Percentiles rank a stretch among this genome's conserved stretches.
Conservation (phyloP, 1,284 basidiomycete species). For the Schizopora paradoxa region DNA sequence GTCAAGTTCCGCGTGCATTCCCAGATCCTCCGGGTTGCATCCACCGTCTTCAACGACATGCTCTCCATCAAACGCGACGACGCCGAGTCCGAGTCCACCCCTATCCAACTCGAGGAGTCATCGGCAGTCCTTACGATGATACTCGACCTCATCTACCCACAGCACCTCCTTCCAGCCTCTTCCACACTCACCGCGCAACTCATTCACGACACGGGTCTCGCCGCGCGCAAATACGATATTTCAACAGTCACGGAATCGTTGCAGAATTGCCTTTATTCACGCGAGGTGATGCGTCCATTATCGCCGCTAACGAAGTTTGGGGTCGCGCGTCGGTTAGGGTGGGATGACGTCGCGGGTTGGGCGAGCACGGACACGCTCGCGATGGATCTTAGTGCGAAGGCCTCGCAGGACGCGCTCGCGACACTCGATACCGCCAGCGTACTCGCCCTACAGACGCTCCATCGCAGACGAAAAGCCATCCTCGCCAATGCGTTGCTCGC, state of each 20-base stretch:
- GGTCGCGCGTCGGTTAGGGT: constrained; percentile 39
- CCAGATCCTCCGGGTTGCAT: constrained; percentile 35
- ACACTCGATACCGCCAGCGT: too few relatives aligned
- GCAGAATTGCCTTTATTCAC: constrained; percentile 31
- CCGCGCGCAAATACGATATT: constrained; percentile 44
- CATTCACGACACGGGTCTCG: too few relatives aligned
- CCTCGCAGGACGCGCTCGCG: too few relatives aligned
- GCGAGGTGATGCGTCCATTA: constrained; percentile 28
- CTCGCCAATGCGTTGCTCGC: too few relatives aligned
- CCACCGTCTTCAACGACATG: constrained; percentile 39
- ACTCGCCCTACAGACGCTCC: too few relatives aligned
- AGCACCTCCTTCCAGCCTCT: neutral
- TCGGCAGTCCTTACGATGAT: constrained; percentile 31
- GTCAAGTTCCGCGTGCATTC: constrained; percentile 36
- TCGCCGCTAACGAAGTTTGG: constrained; percentile 38
- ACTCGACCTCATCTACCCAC: constrained; percentile 18
- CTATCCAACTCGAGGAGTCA: constrained; percentile 35
- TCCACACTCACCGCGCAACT: neutral
- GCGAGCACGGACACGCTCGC: constrained; percentile 35
- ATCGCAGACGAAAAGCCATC: too few relatives aligned
- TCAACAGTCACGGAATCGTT: constrained; percentile 35
- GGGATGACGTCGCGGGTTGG: constrained; percentile 34
- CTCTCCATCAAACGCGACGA: constrained; percentile 35
- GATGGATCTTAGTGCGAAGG: constrained; percentile 32
- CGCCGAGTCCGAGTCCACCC: constrained; percentile 15